Base-by-base conservation (phyloP, 73 alveolate species). In the Paramecium pentaurelia region DNA sequence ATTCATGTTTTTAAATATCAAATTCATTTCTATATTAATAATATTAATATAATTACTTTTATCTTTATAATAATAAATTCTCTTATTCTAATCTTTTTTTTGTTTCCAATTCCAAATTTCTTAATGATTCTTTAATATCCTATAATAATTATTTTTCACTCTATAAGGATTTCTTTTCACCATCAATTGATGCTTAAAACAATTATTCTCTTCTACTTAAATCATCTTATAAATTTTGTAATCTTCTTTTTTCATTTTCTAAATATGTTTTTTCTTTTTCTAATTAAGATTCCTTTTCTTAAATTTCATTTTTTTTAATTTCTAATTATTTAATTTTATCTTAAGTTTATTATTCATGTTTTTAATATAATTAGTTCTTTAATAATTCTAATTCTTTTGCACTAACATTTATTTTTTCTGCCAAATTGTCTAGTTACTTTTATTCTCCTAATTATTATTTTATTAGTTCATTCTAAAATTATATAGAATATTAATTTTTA, bases 221-320 rank as follows among this genome's bases (percentile, higher is more conserved):
- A 45, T 80, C 91, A 45, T 80, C 73, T 27, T 45, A 25, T 80
- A 45, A 22, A 9, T 80, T 45, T 80, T n/a, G 9, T 20, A 80
- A 25, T 80, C 91, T 80, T 44, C 58, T 45, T 28, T 80, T 80
- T 64, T 80, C 91, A 80, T 47, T 80, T 47, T 80, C 91, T 25
- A 80, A 32, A 80, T 49, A 45, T 4, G 71, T n/a, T 47, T 27
- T 49, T 14, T 80, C 91, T 49, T 27, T 45, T 22, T 80, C 47
- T 49, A 45, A 80, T 44, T 49, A 8, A 22, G 47, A 8, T 10
- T 80, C 91, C 38, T 37, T 80, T 20, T 80, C 91, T 27, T 45
- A n/a, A n/a, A 80, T 44, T 8, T 42, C 44, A 14, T 45, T 3
- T 49, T 40, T n/a, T 49, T 27, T 44, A 0, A 1, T 40, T 9